A percentile compares a stretch with the other conserved stretches of the same genome.
These are phyloP conservation scores for Apiospora aurea DNA, from an alignment of 2,329 filamentous ascomycete species.

Conservation along the genomic window DNA sequence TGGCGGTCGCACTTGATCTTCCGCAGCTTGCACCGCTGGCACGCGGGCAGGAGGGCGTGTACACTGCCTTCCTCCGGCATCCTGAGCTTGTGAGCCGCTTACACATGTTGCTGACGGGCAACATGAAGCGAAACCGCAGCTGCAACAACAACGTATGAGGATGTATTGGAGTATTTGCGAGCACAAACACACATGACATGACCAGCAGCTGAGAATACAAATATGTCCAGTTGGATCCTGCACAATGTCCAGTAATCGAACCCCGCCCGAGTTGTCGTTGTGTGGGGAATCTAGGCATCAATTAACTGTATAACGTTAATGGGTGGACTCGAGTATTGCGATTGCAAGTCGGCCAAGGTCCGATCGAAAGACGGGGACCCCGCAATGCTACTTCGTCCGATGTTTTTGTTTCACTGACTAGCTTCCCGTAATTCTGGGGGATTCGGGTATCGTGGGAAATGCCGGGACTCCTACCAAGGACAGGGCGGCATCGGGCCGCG, in stretches of 20 bases:
- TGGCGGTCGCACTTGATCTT: constrained; percentile 40
- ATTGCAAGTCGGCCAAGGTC: not conserved
- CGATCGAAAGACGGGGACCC: not conserved
- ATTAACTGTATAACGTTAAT: no score
- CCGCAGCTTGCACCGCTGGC: constrained; percentile 26
- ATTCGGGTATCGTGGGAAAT: not conserved
- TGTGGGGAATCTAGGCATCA: not conserved
- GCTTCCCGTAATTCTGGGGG: not conserved
- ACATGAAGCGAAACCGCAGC: not conserved
- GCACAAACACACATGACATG: not conserved
- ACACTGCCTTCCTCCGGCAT: constrained; percentile 17
- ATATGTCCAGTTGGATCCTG: not conserved
- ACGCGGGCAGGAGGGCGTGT: constrained; percentile 28
- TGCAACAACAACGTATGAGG: not conserved
- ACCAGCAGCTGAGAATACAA: not conserved
- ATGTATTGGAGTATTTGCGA: not conserved
- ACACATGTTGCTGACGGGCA: not conserved
- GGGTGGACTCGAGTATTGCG: not conserved
- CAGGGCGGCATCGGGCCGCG: not conserved
- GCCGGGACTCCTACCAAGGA: not conserved
- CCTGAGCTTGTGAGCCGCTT: not conserved
- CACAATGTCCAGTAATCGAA: not conserved
- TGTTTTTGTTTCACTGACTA: not conserved
- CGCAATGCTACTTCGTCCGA: constrained; percentile 3
- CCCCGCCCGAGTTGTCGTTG: not conserved